These are phyloP conservation scores for Colletotrichum camelliae DNA, from an alignment of 2,329 filamentous ascomycete species.

Conservation along the genomic window DNA sequence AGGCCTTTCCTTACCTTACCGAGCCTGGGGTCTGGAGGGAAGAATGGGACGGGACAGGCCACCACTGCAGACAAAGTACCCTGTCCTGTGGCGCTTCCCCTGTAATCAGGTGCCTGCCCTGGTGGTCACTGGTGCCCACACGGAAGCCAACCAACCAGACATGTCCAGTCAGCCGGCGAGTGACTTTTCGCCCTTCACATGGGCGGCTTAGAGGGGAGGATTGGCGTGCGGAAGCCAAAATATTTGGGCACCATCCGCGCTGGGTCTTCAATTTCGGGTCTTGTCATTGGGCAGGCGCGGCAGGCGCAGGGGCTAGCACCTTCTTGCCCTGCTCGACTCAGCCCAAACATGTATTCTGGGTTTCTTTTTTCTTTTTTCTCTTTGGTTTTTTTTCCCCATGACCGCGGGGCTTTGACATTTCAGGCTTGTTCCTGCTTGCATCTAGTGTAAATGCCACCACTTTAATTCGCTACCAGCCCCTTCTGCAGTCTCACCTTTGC, in stretches of 20 bases:
- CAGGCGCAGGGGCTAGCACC: conserved; percentile 13
- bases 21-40: not conserved
- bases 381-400: not conserved
- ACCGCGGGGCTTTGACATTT: not conserved
- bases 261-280: not conserved
- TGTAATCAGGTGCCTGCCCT: not conserved
- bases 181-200: conserved; percentile 19
- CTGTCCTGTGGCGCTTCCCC: not conserved
- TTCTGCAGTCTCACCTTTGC: not conserved
- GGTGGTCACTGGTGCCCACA: not conserved
- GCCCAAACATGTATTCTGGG: conserved; percentile 5
- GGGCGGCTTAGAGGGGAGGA: not conserved
- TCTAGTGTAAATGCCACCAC: not conserved
- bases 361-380: not conserved
- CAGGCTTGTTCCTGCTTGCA: not conserved
- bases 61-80: not conserved
- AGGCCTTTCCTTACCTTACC: conserved; percentile 1
- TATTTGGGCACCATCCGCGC: conserved; percentile 17
- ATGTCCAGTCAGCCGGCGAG: conserved; percentile 13
- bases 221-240: conserved; percentile 20
- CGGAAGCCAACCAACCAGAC: conserved; percentile 11
- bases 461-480: not conserved
- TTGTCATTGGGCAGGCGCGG: conserved; percentile 22
- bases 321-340: conserved; percentile 15
- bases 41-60: conserved; percentile 3